A percentile compares a stretch with the other conserved stretches of the same genome.
phyloP scores from a whole-genome alignment of 331 rosid genomes.

The Malus hybrid region DNA sequence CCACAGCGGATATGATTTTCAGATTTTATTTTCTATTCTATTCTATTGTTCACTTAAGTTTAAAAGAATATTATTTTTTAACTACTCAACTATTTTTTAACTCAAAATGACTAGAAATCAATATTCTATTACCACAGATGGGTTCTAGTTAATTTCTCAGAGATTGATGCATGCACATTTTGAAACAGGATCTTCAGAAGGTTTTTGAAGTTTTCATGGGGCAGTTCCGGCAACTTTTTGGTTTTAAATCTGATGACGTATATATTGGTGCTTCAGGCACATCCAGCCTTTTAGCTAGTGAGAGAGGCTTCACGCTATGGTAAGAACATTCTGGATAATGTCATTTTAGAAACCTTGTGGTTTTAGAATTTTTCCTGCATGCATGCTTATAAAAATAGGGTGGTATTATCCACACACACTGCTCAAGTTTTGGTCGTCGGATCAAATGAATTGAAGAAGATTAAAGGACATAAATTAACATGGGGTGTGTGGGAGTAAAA shows the following conservation, averaged over 20 bases:
- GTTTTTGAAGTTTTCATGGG: slow-evolving; percentile 79
- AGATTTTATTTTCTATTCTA: not conserved
- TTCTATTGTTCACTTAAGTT: not conserved
- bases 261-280: slow-evolving; percentile 64
- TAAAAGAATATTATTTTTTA: not conserved
- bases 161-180: slow-evolving; percentile 24
- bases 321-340: slow-evolving; percentile 21
- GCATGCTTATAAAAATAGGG: not conserved
- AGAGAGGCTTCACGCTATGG: slow-evolving; percentile 92
- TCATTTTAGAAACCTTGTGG: not conserved
- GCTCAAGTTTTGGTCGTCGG: too few species aligned
- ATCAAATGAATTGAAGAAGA: too few species aligned
- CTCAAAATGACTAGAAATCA: not conserved
- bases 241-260: slow-evolving; percentile 58
- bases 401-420: too few species aligned
- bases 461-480: too few species aligned
- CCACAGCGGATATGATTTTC: not conserved
- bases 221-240: slow-evolving; percentile 91
- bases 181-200: slow-evolving; percentile 70
- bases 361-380: not conserved
- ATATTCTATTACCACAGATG: slow-evolving; percentile 8
- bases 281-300: slow-evolving; percentile 63
- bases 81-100: not conserved
- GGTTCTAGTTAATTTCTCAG: slow-evolving; percentile 13
- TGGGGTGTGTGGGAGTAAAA: too few species aligned